phyloP scores from a whole-genome alignment of 2,329 filamentous ascomycete species.

The Knoxdaviesia proteae region DNA sequence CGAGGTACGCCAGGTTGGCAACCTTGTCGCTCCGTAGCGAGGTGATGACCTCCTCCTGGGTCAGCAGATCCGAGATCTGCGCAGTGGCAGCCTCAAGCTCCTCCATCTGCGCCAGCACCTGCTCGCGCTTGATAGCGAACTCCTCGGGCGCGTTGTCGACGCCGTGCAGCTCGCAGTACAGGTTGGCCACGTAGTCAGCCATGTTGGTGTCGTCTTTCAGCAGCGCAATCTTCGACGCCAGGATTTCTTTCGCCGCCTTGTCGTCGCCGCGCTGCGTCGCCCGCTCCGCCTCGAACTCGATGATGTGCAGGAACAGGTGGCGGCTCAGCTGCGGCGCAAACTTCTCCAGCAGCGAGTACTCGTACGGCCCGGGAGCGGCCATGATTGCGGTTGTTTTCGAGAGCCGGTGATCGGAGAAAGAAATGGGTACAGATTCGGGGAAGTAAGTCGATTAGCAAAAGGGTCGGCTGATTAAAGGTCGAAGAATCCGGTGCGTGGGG shows the following conservation, averaged over 20 bases:
- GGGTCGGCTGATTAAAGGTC: background rate
- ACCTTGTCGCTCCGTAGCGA: conserved; percentile 92
- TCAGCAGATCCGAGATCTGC: conserved; percentile 73
- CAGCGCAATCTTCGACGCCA: conserved; percentile 76
- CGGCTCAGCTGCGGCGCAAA: conserved; percentile 84
- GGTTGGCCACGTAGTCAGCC: conserved; percentile 87
- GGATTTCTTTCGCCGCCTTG: conserved; percentile 44
- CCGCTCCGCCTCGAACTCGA: conserved; percentile 74
- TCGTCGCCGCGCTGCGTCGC: conserved; percentile 52
- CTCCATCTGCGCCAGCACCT: conserved; percentile 65
- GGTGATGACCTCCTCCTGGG: conserved; percentile 73
- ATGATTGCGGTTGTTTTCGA: conserved; percentile 1
- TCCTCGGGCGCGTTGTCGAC: conserved; percentile 61
- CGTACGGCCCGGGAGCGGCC: conserved; percentile 3
- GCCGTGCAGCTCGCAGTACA: conserved; percentile 77
- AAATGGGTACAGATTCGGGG: background rate
- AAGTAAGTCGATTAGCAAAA: background rate
- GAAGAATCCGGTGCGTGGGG: background rate
- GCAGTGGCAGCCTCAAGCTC: conserved; percentile 70
- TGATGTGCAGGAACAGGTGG: conserved; percentile 86
- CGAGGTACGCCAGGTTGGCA: conserved; percentile 93
- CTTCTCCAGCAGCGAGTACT: conserved; percentile 22
- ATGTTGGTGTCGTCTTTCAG: conserved; percentile 87
- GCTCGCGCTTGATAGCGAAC: conserved; percentile 74
- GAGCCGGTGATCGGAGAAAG: conserved; percentile 1